phyloP scores from a whole-genome alignment of 257 asterid genomes.

The Ilex asprella region DNA sequence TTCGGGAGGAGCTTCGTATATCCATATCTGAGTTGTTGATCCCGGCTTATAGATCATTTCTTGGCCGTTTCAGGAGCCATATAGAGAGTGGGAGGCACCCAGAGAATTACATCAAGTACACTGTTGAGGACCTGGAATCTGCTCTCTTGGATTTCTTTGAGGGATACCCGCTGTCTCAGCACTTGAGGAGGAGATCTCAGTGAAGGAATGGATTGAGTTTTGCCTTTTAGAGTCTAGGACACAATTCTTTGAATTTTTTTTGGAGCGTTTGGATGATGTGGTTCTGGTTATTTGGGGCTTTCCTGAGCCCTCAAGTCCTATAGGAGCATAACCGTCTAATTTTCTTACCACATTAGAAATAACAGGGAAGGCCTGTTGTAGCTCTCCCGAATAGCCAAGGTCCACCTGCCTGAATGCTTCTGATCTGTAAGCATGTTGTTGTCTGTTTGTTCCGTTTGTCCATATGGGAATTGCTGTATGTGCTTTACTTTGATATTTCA shows the following conservation, averaged over 20 bases:
- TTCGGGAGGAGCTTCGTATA: conserved; percentile 83
- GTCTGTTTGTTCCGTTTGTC: conserved; percentile 49
- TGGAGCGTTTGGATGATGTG: conserved; percentile 46
- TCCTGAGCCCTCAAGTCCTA: conserved; percentile 15
- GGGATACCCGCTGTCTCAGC: conserved; percentile 66
- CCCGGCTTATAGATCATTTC: conserved; percentile 86
- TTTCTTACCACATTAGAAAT: conserved; percentile 14
- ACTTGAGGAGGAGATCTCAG: conserved; percentile 60
- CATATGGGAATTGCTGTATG: conserved; percentile 44
- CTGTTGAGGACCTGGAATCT: conserved; percentile 86
- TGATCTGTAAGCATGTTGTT: conserved; percentile 54
- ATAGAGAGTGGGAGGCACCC: conserved; percentile 93
- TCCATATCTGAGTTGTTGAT: conserved; percentile 65
- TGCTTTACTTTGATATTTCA: conserved; percentile 15
- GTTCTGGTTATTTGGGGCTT: conserved; percentile 25
- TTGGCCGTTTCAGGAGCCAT: conserved; percentile 77
- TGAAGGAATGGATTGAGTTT: conserved; percentile 26
- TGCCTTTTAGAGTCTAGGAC: conserved; percentile 46
- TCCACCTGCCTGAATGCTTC: conserved; percentile 54
- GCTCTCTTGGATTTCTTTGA: conserved; percentile 85
- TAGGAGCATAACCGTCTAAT: not conserved
- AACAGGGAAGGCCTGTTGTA: conserved; percentile 9
- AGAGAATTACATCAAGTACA: conserved; percentile 81
- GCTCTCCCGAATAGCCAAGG: conserved; percentile 30
- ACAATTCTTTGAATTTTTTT: conserved; percentile 63